Conservation (phyloP, 192 early-diverging fungal species). For the Mortierella antarctica region DNA sequence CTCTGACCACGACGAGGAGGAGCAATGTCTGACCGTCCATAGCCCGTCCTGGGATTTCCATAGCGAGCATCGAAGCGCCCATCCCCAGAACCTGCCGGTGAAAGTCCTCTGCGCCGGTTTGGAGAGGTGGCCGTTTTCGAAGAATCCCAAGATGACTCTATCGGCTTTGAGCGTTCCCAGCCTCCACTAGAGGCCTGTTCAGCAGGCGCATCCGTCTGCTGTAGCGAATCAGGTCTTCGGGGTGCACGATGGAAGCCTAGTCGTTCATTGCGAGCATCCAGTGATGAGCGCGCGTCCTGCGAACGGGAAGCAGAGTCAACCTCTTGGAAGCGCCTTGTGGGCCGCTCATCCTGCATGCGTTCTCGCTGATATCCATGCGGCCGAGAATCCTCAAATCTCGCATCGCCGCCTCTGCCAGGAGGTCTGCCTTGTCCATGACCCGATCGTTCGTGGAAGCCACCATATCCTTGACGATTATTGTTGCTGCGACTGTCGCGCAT, state of each 20-base stretch:
- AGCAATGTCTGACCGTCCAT: not conserved
- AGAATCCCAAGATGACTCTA: too few relatives aligned
- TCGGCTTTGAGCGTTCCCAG: too few relatives aligned
- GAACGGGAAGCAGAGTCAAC: not conserved
- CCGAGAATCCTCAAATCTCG: slow-evolving; percentile 1
- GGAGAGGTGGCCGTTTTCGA: too few relatives aligned
- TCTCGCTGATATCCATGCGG: slow-evolving; percentile 2
- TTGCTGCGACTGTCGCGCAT: not conserved
- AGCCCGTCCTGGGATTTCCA: too few relatives aligned
- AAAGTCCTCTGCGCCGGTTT: too few relatives aligned
- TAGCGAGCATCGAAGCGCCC: too few relatives aligned
- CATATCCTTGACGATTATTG: not conserved
- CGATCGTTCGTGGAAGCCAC: not conserved
- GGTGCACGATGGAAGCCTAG: slow-evolving; percentile 20
- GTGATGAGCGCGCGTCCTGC: slow-evolving; percentile 30
- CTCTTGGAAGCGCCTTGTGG: slow-evolving; percentile 5
- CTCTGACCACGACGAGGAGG: slow-evolving; percentile 1
- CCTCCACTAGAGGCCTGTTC: too few relatives aligned
- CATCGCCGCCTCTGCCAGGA: not conserved
- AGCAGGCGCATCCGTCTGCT: not conserved
- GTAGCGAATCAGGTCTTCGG: not conserved
- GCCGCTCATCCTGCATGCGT: not conserved
- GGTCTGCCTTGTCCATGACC: not conserved
- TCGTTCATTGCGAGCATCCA: slow-evolving; percentile 22
- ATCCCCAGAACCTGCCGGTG: too few relatives aligned